Conservation (phyloP, 2,329 filamentous ascomycete genomes). For the Pestalotiopsis sp. region DNA sequence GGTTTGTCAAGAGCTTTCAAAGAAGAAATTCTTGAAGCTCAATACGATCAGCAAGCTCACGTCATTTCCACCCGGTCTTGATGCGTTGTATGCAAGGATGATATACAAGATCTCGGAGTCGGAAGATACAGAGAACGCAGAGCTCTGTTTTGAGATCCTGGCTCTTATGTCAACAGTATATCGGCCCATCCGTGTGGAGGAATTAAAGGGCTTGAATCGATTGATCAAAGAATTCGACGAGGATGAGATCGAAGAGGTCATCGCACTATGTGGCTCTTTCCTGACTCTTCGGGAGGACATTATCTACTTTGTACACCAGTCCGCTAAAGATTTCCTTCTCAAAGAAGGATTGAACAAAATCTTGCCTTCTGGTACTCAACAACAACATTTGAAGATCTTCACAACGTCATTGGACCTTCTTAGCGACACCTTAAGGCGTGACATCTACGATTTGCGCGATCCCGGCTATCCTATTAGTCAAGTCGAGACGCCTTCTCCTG, state of each 20-base stretch:
- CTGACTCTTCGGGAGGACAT: constrained; percentile 32
- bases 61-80: constrained; percentile 36
- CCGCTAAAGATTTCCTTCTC: constrained; percentile 44
- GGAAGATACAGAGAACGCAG: constrained; percentile 27
- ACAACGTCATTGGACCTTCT: constrained; percentile 36
- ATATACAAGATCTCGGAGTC: constrained; percentile 33
- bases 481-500: constrained; percentile 21
- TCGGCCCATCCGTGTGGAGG: constrained; percentile 38
- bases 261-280: constrained; percentile 42
- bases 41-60: not conserved
- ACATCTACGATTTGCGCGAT: constrained; percentile 36
- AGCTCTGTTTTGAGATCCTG: constrained; percentile 40
- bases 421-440: constrained; percentile 29
- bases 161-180: constrained; percentile 30
- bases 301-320: constrained; percentile 44
- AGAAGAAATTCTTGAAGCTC: constrained; percentile 18
- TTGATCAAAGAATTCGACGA: constrained; percentile 18
- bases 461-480: constrained; percentile 26
- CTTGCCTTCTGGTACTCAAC: constrained; percentile 28
- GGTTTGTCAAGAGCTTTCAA: constrained; percentile 36
- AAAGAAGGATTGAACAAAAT: constrained; percentile 24
- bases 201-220: constrained; percentile 29
- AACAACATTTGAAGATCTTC: constrained; percentile 35
- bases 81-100: constrained; percentile 42
- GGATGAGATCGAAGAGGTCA: constrained; percentile 27